Conservation (phyloP, 306 rosid species). For the Elaeagnus macrophylla region DNA sequence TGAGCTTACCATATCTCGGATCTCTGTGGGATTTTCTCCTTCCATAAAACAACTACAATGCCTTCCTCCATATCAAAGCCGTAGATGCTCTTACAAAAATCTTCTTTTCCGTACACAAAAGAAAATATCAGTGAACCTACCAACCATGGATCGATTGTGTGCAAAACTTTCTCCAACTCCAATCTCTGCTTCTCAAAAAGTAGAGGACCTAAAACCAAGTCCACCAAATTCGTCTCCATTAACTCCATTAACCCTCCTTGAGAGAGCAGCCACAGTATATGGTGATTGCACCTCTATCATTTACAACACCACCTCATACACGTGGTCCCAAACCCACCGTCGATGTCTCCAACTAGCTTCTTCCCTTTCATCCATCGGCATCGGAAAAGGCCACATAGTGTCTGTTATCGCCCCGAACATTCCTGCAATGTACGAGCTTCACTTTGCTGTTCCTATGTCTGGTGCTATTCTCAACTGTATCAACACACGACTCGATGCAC, state of each 20-base stretch:
- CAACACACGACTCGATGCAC: slow-evolving; percentile 55
- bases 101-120: too few relatives aligned
- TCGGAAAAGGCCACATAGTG: slow-evolving; percentile 31
- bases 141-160: too few relatives aligned
- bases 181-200: too few relatives aligned
- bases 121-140: too few relatives aligned
- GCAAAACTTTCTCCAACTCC: too few relatives aligned
- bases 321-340: slow-evolving; percentile 54
- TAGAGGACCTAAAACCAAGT: slow-evolving; percentile 23
- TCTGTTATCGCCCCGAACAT: slow-evolving; percentile 57
- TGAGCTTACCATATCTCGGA: too few relatives aligned
- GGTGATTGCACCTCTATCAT: slow-evolving; percentile 33
- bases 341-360: slow-evolving; percentile 64
- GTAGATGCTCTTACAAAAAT: too few relatives aligned
- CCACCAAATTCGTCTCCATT: slow-evolving; percentile 42
- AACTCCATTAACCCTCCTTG: slow-evolving; percentile 44
- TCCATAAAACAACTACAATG: too few relatives aligned
- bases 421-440: slow-evolving; percentile 60
- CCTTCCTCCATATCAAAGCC: too few relatives aligned
- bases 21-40: too few relatives aligned
- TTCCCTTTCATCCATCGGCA: slow-evolving; percentile 29
- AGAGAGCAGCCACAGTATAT: slow-evolving; percentile 40
- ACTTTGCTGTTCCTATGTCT: too few relatives aligned
- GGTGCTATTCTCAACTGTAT: slow-evolving; percentile 57
- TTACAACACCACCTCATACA: slow-evolving; percentile 30